Conservation (phyloP, 768 basidiomycete genomes). For the Leucosporidium scottii region DNA sequence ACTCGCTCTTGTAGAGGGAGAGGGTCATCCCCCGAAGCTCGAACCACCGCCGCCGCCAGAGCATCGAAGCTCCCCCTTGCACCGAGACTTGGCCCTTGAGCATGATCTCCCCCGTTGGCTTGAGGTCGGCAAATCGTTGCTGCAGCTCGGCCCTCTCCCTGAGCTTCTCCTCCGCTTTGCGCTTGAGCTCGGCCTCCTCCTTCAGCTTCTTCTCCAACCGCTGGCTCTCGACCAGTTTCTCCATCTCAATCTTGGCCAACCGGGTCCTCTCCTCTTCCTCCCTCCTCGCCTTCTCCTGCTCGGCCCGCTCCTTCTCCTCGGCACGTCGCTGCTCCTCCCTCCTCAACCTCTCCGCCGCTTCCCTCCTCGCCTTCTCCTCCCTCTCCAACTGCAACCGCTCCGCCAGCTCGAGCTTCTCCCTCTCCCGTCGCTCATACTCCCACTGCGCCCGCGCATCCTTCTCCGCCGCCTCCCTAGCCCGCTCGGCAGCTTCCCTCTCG, state of each 20-base stretch:
- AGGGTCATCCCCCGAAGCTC: neutral
- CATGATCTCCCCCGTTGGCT: constrained; percentile 20
- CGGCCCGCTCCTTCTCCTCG: neutral
- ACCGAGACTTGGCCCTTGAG: constrained; percentile 18
- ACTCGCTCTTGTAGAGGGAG: constrained; percentile 19
- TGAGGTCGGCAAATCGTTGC: neutral
- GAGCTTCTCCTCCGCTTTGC: neutral
- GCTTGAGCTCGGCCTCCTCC: constrained; percentile 13
- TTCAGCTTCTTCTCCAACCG: constrained; percentile 6
- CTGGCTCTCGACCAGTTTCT: constrained; percentile 19
- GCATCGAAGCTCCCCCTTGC: constrained; percentile 15
- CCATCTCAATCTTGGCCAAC: constrained; percentile 21
- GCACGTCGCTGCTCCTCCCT: neutral
- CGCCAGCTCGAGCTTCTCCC: neutral
- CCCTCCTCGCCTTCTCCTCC: neutral
- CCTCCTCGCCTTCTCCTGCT: neutral
- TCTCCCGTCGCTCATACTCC: constrained; percentile 22
- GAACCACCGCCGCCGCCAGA: constrained; percentile 25
- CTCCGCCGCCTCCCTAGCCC: constrained; percentile 26
- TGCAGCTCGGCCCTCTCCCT: neutral
- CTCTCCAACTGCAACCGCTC: neutral
- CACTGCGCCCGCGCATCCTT: neutral
- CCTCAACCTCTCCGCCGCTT: neutral
- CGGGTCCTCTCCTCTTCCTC: constrained; percentile 16
- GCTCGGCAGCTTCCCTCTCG: constrained; percentile 27